Percentiles rank a stretch among this genome's conserved stretches.
Conservation (phyloP, 805 yeast species). For the Diddensiella transvaalensis region DNA sequence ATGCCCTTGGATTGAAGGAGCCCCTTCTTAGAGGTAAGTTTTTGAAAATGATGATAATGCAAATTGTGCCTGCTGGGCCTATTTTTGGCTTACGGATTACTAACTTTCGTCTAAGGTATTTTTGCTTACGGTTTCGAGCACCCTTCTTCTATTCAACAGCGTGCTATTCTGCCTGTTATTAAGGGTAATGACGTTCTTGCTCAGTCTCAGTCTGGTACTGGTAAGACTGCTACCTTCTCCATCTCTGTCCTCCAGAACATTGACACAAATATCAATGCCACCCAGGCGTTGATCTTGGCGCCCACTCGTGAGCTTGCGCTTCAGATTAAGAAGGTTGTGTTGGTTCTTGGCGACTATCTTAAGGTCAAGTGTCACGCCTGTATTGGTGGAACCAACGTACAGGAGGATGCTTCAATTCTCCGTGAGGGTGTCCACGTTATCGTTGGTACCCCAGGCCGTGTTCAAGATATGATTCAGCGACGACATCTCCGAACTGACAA, state of each 20-base stretch:
- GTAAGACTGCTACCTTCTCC: slow-evolving; percentile 97
- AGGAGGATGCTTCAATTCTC: slow-evolving; percentile 73
- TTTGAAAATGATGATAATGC: neutral
- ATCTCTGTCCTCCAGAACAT: slow-evolving; percentile 88
- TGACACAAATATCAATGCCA: slow-evolving; percentile 65
- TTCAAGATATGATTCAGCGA: slow-evolving; percentile 84
- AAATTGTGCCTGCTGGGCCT: neutral
- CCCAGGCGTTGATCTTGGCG: slow-evolving; percentile 87
- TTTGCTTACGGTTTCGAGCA: slow-evolving; percentile 91
- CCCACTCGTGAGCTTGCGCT: slow-evolving; percentile 96
- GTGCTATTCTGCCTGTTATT: slow-evolving; percentile 94
- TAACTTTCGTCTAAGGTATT: slow-evolving; percentile 35
- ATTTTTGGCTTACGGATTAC: neutral
- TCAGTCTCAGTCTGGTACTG: slow-evolving; percentile 99
- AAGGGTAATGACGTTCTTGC: slow-evolving; percentile 95
- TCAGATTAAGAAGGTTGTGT: slow-evolving; percentile 86
- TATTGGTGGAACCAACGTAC: slow-evolving; percentile 87
- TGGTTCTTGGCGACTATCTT: slow-evolving; percentile 83
- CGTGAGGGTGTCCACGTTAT: slow-evolving; percentile 83
- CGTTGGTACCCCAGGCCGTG: slow-evolving; percentile 98
- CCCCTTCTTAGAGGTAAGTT: slow-evolving; percentile 33
- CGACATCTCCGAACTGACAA: slow-evolving; percentile 68
- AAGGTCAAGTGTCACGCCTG: slow-evolving; percentile 84
- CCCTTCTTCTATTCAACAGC: slow-evolving; percentile 96
- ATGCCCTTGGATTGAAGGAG: slow-evolving; percentile 70